Conservation (phyloP, 306 rosid species). For the Hylodesmum podocarpum region DNA sequence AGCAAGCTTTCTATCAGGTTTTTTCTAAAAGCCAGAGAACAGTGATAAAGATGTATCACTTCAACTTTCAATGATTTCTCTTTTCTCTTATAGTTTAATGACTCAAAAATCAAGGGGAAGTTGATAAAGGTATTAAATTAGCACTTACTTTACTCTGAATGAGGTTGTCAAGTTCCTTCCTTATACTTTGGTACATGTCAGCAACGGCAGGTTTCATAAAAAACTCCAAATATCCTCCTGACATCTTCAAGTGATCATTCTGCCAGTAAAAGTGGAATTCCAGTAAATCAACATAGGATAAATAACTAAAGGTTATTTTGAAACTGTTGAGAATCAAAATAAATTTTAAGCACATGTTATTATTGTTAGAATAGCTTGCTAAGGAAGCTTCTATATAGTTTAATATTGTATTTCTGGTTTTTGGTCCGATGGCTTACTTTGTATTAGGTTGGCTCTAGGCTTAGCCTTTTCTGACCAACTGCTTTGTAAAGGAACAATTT, state of each 20-base stretch:
- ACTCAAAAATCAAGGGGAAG: constrained; percentile 20
- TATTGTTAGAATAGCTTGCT: too few relatives aligned
- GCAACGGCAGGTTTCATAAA: constrained; percentile 80
- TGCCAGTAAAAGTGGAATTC: constrained; percentile 32
- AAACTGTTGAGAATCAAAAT: too few relatives aligned
- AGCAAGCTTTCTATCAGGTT: background rate
- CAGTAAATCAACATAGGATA: background rate
- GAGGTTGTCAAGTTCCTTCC: constrained; percentile 74
- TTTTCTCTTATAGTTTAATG: background rate
- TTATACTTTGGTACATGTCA: constrained; percentile 63
- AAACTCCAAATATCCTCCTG: constrained; percentile 92
- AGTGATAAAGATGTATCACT: background rate
- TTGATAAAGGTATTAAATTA: constrained; percentile 20
- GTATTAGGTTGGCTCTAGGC: too few relatives aligned
- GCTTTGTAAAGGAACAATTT: too few relatives aligned
- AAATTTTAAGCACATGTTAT: too few relatives aligned
- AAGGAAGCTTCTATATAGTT: too few relatives aligned
- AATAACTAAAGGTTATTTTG: background rate
- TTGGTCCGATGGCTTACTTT: too few relatives aligned
- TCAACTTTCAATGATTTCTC: background rate
- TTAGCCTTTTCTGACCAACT: too few relatives aligned
- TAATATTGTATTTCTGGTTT: too few relatives aligned
- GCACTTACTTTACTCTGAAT: constrained; percentile 77
- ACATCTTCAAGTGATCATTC: constrained; percentile 92
- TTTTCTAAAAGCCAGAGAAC: background rate